These are phyloP conservation scores for Sphaerostilbella broomeana DNA, from an alignment of 2,329 filamentous ascomycete species.

Conservation along the genomic window DNA sequence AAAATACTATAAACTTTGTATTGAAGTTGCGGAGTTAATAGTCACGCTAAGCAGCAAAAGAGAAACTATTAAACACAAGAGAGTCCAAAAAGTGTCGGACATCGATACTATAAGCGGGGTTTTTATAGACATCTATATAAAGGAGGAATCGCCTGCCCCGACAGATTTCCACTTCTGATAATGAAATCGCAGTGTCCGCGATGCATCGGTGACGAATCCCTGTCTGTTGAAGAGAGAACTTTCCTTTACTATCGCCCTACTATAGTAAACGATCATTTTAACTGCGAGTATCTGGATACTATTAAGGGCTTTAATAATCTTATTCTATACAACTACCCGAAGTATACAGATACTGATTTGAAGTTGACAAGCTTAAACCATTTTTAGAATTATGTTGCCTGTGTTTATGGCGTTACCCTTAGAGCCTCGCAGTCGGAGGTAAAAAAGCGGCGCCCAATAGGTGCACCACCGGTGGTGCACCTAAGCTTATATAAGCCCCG, in stretches of 20 bases:
- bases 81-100: too few species aligned
- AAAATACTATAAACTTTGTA: conserved; percentile 12
- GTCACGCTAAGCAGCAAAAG: conserved; percentile 18
- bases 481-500: too few species aligned
- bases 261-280: conserved; percentile 1
- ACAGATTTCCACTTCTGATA: conserved; percentile 10
- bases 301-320: too few species aligned
- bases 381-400: too few species aligned
- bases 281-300: not conserved
- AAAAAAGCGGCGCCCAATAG: too few species aligned
- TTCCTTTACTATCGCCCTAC: conserved; percentile 3
- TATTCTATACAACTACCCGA: too few species aligned
- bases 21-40: conserved; percentile 17
- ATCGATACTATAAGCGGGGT: too few species aligned
- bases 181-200: not conserved
- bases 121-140: not conserved
- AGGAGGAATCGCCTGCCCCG: conserved; percentile 6
- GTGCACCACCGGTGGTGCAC: too few species aligned
- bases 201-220: not conserved
- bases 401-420: too few species aligned
- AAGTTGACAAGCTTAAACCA: too few species aligned
- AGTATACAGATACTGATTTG: too few species aligned
- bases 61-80: conserved; percentile 17
- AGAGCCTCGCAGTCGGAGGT: too few species aligned
- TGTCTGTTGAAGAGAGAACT: conserved; percentile 1